Percentiles rank a stretch among this genome's conserved stretches.
Conservation (phyloP, 129 eudicot species). For the Daucus carota region DH1_v3.0 NC_030383.2:57841501-57842000, state of each 20-base stretch:
- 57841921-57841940: constrained; percentile 33
- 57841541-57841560: neutral
- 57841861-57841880: constrained; percentile 26
- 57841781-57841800: neutral
- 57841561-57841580: constrained; percentile 14
- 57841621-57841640: constrained; percentile 54
- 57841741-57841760: neutral
- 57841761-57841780: neutral
- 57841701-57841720: constrained; percentile 27
- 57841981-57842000: neutral
- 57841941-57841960: constrained; percentile 15
- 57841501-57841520: neutral
- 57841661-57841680: constrained; percentile 17
- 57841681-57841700: constrained; percentile 17
- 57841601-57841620: constrained; percentile 55
- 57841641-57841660: constrained; percentile 52
- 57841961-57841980: neutral
- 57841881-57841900: constrained; percentile 13
- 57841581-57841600: constrained; percentile 62
- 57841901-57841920: constrained; percentile 28
- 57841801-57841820: neutral
- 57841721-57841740: constrained; percentile 17
- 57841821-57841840: neutral
- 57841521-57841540: neutral
- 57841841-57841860: neutral